Conservation (phyloP, 345 rosid genomes). For the Draba incana region DNA sequence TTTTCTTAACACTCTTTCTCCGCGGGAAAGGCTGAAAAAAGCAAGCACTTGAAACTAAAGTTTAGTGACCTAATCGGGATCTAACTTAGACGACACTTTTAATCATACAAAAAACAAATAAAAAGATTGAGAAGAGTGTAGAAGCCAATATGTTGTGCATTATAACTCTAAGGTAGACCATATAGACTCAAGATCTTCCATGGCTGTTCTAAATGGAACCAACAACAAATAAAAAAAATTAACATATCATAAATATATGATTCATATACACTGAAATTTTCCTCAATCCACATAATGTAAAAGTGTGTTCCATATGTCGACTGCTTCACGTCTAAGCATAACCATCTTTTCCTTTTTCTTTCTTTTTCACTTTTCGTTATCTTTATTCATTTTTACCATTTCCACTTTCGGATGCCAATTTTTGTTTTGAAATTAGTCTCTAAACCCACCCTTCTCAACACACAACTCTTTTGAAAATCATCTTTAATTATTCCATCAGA, state of each 20-base stretch:
- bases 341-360: not conserved
- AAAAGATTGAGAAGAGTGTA: not conserved
- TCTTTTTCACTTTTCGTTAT: not conserved
- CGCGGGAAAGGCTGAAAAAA: not conserved
- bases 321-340: slow-evolving; percentile 23
- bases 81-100: not conserved
- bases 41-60: slow-evolving; percentile 12
- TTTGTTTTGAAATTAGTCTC: no score
- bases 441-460: not conserved
- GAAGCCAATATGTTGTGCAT: slow-evolving; percentile 15
- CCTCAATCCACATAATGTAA: not conserved
- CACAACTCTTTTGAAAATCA: not conserved
- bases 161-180: not conserved
- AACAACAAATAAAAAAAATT: not conserved
- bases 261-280: no score
- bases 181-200: not conserved
- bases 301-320: not conserved
- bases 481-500: not conserved
- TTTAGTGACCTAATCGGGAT: not conserved
- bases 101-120: not conserved
- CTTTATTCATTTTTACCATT: no score
- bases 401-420: no score
- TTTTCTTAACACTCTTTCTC: not conserved
- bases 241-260: not conserved
- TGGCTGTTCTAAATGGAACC: not conserved